A percentile compares a stretch with the other conserved stretches of the same genome.
Conservation (phyloP, 2,329 filamentous ascomycete species). For the Alternaria incomplexa region DNA sequence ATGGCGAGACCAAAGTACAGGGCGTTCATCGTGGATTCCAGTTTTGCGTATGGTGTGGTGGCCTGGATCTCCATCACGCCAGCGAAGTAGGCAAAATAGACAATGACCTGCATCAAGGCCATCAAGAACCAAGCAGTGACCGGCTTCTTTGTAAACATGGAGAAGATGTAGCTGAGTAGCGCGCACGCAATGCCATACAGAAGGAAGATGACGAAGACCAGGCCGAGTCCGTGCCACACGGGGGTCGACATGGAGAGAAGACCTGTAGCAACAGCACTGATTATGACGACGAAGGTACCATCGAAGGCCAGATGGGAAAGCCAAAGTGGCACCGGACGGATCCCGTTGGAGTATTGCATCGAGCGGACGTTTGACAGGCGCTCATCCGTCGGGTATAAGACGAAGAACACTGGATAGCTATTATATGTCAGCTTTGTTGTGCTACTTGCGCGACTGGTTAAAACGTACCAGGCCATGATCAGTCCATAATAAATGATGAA, state of each 20-base stretch:
- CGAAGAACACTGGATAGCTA: conserved; percentile 80
- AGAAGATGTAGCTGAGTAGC: conserved; percentile 79
- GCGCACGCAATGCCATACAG: conserved; percentile 79
- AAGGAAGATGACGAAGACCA: conserved; percentile 80
- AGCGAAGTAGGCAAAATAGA: conserved; percentile 54
- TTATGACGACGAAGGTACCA: conserved; percentile 72
- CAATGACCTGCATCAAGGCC: conserved; percentile 65
- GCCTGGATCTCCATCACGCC: conserved; percentile 31
- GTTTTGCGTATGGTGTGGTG: conserved; percentile 15
- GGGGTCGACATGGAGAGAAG: conserved; percentile 54
- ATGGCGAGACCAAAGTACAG: conserved; percentile 33
- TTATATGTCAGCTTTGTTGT: conserved; percentile 78
- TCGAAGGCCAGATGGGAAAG: conserved; percentile 82
- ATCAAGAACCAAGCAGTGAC: conserved; percentile 84
- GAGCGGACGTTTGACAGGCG: conserved; percentile 78
- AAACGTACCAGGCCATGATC: conserved; percentile 67
- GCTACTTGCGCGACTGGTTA: conserved; percentile 70
- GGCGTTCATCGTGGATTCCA: conserved; percentile 25
- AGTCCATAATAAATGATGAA: conserved; percentile 71
- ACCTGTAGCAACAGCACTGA: conserved; percentile 62
- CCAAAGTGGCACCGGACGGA: conserved; percentile 83
- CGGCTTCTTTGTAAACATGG: conserved; percentile 78
- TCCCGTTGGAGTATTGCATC: conserved; percentile 90
- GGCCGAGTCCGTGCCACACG: conserved; percentile 78
- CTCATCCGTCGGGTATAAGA: conserved; percentile 87